phyloP scores from a whole-genome alignment of 2,329 filamentous ascomycete species.

The Aureobasidium lini region DNA sequence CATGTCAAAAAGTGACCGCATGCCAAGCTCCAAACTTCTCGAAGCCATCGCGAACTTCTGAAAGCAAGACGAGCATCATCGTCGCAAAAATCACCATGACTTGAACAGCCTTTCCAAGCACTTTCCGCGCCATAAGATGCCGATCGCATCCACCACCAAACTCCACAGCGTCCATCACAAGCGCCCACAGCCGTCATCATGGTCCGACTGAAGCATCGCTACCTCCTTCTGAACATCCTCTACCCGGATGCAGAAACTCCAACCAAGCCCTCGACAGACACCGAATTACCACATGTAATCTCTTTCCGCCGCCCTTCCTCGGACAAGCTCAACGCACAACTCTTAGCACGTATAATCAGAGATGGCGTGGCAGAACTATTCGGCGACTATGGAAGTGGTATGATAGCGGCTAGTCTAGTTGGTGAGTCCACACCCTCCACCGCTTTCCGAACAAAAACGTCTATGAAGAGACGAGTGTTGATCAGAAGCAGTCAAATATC shows the following conservation, averaged over 20 bases:
- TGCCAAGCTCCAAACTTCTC: background rate
- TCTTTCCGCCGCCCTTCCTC: conserved; percentile 73
- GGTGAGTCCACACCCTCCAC: conserved; percentile 40
- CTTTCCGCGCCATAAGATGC: background rate
- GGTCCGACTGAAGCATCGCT: conserved; percentile 95
- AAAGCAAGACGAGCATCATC: background rate
- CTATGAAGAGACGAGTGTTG: background rate
- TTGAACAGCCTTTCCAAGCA: background rate
- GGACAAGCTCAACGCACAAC: conserved; percentile 57
- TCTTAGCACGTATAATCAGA: conserved; percentile 62
- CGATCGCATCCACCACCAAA: background rate
- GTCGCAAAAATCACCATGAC: background rate
- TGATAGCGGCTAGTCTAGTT: conserved; percentile 60
- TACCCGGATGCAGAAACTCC: conserved; percentile 52
- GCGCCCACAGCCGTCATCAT: conserved; percentile 42
- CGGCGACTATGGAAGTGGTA: conserved; percentile 81
- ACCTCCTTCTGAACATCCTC: conserved; percentile 88
- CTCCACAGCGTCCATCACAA: background rate
- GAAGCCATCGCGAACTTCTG: background rate
- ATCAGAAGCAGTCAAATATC: conserved; percentile 67
- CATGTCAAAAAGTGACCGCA: background rate
- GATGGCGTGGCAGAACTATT: conserved; percentile 65
- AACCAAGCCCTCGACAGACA: conserved; percentile 20
- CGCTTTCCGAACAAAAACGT: too few species aligned
- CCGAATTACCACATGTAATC: conserved; percentile 52